These are phyloP conservation scores for Tetragonia tetragonoides DNA, from an alignment of 148 eudicot species.

Conservation along the genomic window DNA sequence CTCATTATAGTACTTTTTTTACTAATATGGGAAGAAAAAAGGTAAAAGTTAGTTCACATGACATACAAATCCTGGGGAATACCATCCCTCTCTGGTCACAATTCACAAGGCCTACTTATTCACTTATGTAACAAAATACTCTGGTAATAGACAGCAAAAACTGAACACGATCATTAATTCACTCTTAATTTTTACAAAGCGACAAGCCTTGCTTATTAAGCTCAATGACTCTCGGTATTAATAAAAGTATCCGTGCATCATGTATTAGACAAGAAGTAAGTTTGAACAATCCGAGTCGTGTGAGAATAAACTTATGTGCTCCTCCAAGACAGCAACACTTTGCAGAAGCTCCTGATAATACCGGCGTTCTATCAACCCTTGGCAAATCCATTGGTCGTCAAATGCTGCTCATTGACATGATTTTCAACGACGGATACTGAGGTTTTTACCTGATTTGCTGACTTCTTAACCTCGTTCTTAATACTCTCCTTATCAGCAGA, in stretches of 20 bases:
- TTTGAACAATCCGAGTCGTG: not conserved
- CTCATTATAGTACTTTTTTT: too few relatives aligned
- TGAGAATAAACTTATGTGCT: constrained; percentile 1
- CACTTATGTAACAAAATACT: not conserved
- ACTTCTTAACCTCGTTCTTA: not conserved
- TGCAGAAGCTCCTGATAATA: not conserved
- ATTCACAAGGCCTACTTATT: not conserved
- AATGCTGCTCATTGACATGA: constrained; percentile 7
- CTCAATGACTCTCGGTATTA: not conserved
- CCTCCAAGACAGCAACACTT: constrained; percentile 1
- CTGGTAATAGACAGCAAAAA: not conserved
- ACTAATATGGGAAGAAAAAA: too few relatives aligned
- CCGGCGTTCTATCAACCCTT: constrained; percentile 6
- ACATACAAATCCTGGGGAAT: not conserved
- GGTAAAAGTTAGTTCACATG: too few relatives aligned
- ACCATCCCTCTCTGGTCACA: too few relatives aligned
- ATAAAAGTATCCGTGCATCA: constrained; percentile 10
- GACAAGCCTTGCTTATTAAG: constrained; percentile 13
- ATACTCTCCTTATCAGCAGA: not conserved
- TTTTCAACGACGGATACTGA: constrained; percentile 14
- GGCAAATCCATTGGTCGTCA: constrained; percentile 13
- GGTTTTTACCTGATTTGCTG: not conserved
- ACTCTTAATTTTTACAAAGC: constrained; percentile 22
- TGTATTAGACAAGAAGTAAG: constrained; percentile 1
- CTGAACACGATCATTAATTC: constrained; percentile 9